Evolutionary conservation across 441 rosid species (phyloP).

Genomic region (Pelargonium fulgidum): DNA sequence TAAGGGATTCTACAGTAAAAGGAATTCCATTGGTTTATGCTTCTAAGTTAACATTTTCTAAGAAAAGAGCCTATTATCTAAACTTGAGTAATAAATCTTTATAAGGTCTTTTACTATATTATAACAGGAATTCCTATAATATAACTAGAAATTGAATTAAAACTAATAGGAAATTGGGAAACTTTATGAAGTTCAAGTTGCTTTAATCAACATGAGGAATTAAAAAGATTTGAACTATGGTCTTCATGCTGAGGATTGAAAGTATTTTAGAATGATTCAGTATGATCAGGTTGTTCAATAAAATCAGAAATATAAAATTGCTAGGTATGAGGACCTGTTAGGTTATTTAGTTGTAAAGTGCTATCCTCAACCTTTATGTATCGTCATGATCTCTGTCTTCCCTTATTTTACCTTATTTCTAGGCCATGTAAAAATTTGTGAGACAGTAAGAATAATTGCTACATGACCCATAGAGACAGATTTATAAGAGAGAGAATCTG

Average conservation of each 20-base stretch:
- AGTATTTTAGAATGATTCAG: neutral
- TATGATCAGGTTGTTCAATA: neutral
- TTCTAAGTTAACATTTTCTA: too few relatives aligned
- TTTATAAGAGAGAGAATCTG: neutral
- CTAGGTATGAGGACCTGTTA: neutral
- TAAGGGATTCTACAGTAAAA: too few relatives aligned
- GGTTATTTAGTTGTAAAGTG: neutral
- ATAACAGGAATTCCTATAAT: too few relatives aligned
- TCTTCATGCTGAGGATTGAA: neutral
- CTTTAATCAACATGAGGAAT: neutral
- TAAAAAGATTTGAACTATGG: neutral
- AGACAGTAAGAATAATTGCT: neutral
- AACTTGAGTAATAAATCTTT: too few relatives aligned
- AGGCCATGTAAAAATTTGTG: neutral
- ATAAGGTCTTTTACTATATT: too few relatives aligned
- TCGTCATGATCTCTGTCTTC: neutral
- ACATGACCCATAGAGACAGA: neutral
- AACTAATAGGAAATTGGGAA: too few relatives aligned
- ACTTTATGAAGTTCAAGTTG: neutral
- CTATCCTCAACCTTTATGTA: neutral
- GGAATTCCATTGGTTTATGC: too few relatives aligned
- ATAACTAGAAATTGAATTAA: too few relatives aligned
- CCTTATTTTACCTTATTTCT: neutral
- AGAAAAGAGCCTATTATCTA: too few relatives aligned
- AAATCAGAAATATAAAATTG: neutral